Percentiles rank a stretch among this genome's conserved stretches.
phyloP scores from a whole-genome alignment of 257 asterid genomes.

The Cruciata laevipes region DNA sequence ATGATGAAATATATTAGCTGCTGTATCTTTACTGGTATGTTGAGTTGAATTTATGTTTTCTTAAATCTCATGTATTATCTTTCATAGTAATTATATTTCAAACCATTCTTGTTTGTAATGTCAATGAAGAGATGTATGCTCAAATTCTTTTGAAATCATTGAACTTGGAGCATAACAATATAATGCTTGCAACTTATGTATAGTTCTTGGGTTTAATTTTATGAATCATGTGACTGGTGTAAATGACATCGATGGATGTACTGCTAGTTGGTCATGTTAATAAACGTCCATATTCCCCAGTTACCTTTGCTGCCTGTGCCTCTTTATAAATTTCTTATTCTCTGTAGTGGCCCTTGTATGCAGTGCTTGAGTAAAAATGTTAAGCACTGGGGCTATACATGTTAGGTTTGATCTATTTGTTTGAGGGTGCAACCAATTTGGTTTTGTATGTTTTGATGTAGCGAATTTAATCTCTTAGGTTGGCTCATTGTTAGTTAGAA shows the following conservation, averaged over 20 bases:
- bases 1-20: constrained; percentile 69
- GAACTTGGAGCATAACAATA: too few species aligned
- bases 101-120: not conserved
- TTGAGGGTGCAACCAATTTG: not conserved
- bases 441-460: not conserved
- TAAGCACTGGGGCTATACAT: not conserved
- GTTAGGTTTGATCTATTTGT: not conserved
- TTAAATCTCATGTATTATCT: not conserved
- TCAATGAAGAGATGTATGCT: not conserved
- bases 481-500: too few species aligned
- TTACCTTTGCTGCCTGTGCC: not conserved
- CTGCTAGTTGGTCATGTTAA: not conserved
- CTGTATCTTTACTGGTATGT: constrained; percentile 29
- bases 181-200: not conserved
- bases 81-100: not conserved
- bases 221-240: constrained; percentile 2
- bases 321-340: not conserved
- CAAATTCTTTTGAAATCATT: too few species aligned
- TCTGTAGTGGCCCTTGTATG: too few species aligned
- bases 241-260: not conserved
- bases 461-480: too few species aligned
- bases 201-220: not conserved
- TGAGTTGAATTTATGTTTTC: not conserved
- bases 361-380: not conserved
- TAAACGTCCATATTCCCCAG: not conserved